Evolutionary conservation across 139 green algal genomes (phyloP), one percentile per base, ranked within the genome.

Genomic region (Monoraphidium neglectum): DNA sequence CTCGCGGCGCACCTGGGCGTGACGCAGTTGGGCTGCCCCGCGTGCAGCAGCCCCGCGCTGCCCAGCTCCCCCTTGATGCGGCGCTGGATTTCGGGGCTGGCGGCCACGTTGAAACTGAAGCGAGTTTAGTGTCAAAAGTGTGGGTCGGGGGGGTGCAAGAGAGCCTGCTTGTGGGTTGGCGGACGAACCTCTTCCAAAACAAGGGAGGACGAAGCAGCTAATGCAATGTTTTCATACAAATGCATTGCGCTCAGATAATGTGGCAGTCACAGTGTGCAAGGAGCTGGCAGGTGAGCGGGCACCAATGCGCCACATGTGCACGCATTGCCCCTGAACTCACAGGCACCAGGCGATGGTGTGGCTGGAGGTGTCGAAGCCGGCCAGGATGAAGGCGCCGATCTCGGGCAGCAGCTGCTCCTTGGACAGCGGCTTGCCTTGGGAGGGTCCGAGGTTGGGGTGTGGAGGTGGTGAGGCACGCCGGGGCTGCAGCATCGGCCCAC

Each of bases 311-410:
- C 59, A 67, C 59, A 32, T 21, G 59, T 12, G 59, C 26, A 67
- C 16, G 59, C 59, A 67, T 35, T 67, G n/a, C 16, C 51, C 21
- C 21, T 28, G 51, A 15, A 65, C 74, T 80, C 54, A 80, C 76
- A 82, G 76, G 68, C 57, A 68, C 84, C 84, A 89, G 2, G 78
- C 84, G 56, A 89, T 77, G 36, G 75, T 84, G 77, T 89, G 84
- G 54, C 53, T 78, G 28, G 62, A 79, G 33, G 84, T 89, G 81
- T 89, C 84, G 40, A 87, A 89, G 54, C 81, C 80, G 3, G 81
- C 84, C 71, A 89, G 83, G 69, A 89, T 78, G 32, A 89, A 78
- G n/a, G 81, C 84, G 0, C 84, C 84, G 49, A 89, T 83, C 78
- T 89, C 84, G 24, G 84, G 81, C 1, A 87, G 56, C 35, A 87